These are phyloP conservation scores for Delitschia confertaspora DNA, from an alignment of 495 filamentous ascomycete species.

Conservation along the genomic window DNA sequence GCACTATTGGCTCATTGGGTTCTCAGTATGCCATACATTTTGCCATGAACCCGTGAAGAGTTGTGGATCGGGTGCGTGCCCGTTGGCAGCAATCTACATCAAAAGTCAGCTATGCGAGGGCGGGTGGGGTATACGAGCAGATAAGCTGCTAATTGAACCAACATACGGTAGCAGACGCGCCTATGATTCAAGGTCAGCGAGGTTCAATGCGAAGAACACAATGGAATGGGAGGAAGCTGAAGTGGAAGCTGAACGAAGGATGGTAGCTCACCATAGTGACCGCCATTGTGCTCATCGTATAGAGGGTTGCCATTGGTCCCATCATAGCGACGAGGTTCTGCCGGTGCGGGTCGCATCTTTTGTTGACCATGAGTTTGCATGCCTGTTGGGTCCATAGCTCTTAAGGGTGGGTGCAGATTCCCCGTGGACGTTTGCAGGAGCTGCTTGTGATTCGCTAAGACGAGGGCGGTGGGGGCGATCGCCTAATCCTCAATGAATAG, in stretches of 20 bases:
- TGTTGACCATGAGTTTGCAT: conserved; percentile 46
- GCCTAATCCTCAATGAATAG: too few species aligned
- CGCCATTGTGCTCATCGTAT: conserved; percentile 74
- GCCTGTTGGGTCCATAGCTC: conserved; percentile 51
- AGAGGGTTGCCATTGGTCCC: conserved; percentile 43
- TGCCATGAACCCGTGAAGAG: conserved; percentile 91
- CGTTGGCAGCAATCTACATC: conserved; percentile 50
- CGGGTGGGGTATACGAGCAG: conserved; percentile 3
- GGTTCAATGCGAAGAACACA: not conserved
- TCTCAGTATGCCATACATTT: conserved; percentile 54
- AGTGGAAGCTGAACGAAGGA: conserved; percentile 3
- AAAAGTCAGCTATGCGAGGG: conserved; percentile 17
- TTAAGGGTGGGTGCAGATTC: not conserved
- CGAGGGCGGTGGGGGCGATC: too few species aligned
- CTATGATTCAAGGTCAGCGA: conserved; percentile 37
- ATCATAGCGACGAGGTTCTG: conserved; percentile 31
- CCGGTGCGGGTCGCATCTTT: conserved; percentile 39
- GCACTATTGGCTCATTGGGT: not conserved
- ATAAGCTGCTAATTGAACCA: conserved; percentile 13
- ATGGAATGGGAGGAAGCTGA: conserved; percentile 1
- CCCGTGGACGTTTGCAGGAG: too few species aligned
- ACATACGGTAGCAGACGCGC: conserved; percentile 74
- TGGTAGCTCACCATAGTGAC: conserved; percentile 70
- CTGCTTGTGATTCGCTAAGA: too few species aligned
- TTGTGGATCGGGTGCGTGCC: conserved; percentile 73